These are phyloP conservation scores for Strigomonas oncopelti DNA, from an alignment of 208 protist genomes.

Conservation along the genomic window DNA sequence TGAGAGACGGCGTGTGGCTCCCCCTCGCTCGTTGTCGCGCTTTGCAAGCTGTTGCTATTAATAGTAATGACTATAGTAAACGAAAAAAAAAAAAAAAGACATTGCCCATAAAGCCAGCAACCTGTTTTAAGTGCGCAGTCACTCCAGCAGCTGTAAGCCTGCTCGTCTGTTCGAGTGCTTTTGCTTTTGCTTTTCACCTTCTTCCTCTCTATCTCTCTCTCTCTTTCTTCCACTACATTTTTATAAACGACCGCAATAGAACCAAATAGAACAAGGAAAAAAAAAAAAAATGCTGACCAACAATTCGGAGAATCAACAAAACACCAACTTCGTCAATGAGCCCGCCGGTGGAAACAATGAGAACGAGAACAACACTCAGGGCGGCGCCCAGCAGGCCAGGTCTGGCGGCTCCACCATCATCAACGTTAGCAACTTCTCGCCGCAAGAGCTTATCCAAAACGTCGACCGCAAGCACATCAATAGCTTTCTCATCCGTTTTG, in stretches of 20 bases:
- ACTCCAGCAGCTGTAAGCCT: no score
- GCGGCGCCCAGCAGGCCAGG: not conserved
- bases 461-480: conserved; percentile 1
- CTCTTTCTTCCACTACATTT: not conserved
- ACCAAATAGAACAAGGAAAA: not conserved
- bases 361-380: not conserved
- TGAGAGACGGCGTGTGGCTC: conserved; percentile 12
- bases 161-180: no score
- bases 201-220: conserved; percentile 4
- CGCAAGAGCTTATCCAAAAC: not conserved
- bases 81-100: conserved; percentile 1
- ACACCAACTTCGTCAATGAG: not conserved
- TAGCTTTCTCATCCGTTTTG: conserved; percentile 3
- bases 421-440: not conserved
- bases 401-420: not conserved
- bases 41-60: no score
- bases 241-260: not conserved
- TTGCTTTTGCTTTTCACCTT: not conserved
- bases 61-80: not conserved
- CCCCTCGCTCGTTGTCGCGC: no score
- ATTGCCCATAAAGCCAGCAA: no score
- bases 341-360: not conserved
- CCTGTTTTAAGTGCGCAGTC: no score
- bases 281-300: conserved; percentile 4
- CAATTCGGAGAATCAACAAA: not conserved